Conservation (phyloP, 176 grass and related monocot genomes). For the Olyra latifolia region DNA sequence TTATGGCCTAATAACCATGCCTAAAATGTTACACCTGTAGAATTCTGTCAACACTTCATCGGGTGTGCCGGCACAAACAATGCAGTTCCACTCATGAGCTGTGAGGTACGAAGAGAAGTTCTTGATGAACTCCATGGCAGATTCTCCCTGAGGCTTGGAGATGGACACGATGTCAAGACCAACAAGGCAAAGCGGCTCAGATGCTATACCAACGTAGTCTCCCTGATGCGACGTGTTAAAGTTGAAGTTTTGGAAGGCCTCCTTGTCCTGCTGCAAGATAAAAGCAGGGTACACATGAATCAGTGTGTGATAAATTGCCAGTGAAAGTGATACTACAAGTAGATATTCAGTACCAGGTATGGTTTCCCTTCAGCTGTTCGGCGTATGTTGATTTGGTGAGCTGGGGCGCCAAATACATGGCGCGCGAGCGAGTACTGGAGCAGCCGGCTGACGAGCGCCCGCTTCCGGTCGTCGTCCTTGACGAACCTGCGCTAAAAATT, state of each 20-base stretch:
- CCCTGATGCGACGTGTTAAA: slow-evolving; percentile 86
- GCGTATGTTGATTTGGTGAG: slow-evolving; percentile 47
- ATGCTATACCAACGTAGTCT: slow-evolving; percentile 79
- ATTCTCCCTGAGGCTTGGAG: slow-evolving; percentile 47
- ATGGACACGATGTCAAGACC: slow-evolving; percentile 76
- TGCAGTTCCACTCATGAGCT: slow-evolving; percentile 55
- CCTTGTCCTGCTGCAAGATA: slow-evolving; percentile 33
- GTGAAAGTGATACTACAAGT: not conserved
- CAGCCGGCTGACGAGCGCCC: slow-evolving; percentile 70
- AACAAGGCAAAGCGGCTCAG: slow-evolving; percentile 61
- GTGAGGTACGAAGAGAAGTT: slow-evolving; percentile 71
- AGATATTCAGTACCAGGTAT: slow-evolving; percentile 48
- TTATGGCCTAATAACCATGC: not conserved
- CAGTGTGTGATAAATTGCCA: not conserved
- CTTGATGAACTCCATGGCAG: slow-evolving; percentile 46
- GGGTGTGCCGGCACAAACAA: slow-evolving; percentile 14
- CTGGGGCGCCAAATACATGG: slow-evolving; percentile 50
- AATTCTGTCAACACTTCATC: slow-evolving; percentile 55
- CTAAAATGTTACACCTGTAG: slow-evolving; percentile 50
- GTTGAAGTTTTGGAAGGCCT: slow-evolving; percentile 58
- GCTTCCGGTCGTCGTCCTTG: slow-evolving; percentile 72
- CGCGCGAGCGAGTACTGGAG: slow-evolving; percentile 67
- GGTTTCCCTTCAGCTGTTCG: slow-evolving; percentile 73
- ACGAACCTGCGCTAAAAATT: slow-evolving; percentile 49
- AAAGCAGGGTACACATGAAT: not conserved